A percentile compares a stretch with the other conserved stretches of the same genome.
Conservation (phyloP, 1,139 yeast species). For the Debaryomycetaceae sp. region DNA sequence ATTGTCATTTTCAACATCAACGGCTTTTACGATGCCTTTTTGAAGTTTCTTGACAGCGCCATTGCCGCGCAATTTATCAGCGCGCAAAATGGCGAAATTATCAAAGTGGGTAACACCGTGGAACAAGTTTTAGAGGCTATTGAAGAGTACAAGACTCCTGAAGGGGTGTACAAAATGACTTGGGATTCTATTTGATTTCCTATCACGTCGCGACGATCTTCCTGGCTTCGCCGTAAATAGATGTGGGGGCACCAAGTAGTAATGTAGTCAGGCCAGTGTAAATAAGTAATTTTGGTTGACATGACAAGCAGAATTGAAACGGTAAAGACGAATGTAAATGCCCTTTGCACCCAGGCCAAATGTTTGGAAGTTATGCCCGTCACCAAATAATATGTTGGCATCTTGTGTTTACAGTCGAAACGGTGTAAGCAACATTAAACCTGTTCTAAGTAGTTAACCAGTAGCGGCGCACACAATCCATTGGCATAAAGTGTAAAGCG, state of each 20-base stretch:
- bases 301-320: too few species aligned
- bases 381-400: too few species aligned
- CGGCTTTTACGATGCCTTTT: constrained; percentile 69
- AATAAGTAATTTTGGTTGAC: not conserved
- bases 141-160: constrained; percentile 54
- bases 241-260: not conserved
- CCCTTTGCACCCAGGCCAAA: too few species aligned
- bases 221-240: too few species aligned
- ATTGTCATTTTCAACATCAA: constrained; percentile 65
- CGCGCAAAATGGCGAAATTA: constrained; percentile 52
- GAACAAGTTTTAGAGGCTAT: constrained; percentile 57
- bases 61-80: constrained; percentile 60
- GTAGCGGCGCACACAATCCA: too few species aligned
- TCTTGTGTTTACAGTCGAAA: too few species aligned
- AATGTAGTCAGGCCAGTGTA: not conserved
- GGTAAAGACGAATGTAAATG: too few species aligned
- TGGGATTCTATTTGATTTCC: constrained; percentile 37
- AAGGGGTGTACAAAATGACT: constrained; percentile 61
- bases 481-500: too few species aligned
- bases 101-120: constrained; percentile 57
- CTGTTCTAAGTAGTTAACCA: too few species aligned
- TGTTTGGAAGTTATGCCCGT: too few species aligned
- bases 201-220: too few species aligned
- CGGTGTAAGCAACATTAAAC: too few species aligned
- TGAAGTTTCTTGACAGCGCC: constrained; percentile 47